Evolutionary conservation across 2,329 filamentous ascomycete species (phyloP).

Genomic region (Xylaria sp.): DNA sequence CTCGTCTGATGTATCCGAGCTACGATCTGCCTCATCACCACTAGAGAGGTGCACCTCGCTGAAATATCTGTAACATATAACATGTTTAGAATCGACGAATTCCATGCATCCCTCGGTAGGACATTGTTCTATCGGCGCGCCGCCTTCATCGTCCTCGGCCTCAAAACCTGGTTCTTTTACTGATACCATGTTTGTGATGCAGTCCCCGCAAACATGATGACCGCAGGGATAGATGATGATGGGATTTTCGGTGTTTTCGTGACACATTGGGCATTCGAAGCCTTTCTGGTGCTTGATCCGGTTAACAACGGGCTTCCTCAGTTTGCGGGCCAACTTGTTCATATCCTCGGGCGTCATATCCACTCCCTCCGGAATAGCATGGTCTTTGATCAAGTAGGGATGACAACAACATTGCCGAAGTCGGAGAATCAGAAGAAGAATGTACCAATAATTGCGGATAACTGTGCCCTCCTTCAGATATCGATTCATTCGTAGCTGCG

Average conservation of each 20-base stretch:
- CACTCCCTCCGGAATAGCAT: conserved; percentile 45
- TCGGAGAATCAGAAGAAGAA: conserved; percentile 81
- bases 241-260: conserved; percentile 37
- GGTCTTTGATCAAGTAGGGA: conserved; percentile 71
- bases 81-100: conserved; percentile 35
- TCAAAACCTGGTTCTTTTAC: conserved; percentile 22
- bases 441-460: conserved; percentile 78
- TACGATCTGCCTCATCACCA: conserved; percentile 9
- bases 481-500: conserved; percentile 43
- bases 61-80: conserved; percentile 44
- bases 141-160: conserved; percentile 18
- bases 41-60: conserved; percentile 36
- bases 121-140: conserved; percentile 27
- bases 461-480: conserved; percentile 53
- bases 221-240: conserved; percentile 48
- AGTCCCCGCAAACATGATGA: conserved; percentile 44
- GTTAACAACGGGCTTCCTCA: conserved; percentile 36
- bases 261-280: conserved; percentile 44
- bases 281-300: conserved; percentile 32
- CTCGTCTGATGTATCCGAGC: conserved; percentile 29
- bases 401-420: conserved; percentile 86
- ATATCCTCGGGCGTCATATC: conserved; percentile 44
- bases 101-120: conserved; percentile 33
- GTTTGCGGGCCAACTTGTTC: conserved; percentile 40
- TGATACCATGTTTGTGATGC: conserved; percentile 43